A percentile compares a stretch with the other conserved stretches of the same genome.
phyloP scores from a whole-genome alignment of 371 early-diverging fungal species.

The Mucor piriformis region DNA sequence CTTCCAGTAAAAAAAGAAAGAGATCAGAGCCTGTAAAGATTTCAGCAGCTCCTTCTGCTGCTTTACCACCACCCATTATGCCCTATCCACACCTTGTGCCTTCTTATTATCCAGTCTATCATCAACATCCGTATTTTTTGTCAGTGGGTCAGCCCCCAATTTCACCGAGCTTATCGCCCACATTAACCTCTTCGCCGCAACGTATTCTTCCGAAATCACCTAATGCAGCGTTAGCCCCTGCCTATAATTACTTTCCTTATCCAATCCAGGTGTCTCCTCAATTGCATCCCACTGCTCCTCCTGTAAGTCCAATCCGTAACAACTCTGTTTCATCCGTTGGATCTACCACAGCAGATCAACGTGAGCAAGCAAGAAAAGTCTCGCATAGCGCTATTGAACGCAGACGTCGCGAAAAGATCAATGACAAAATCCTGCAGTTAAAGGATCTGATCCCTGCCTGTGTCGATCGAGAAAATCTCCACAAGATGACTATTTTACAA shows the following conservation, averaged over 20 bases:
- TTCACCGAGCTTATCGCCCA: conserved; percentile 26
- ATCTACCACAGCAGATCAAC: conserved; percentile 38
- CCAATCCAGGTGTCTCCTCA: conserved; percentile 25
- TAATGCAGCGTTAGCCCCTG: conserved; percentile 10
- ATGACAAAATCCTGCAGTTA: conserved; percentile 62
- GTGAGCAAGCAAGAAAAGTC: conserved; percentile 63
- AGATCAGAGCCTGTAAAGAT: not conserved
- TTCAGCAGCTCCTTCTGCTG: not conserved
- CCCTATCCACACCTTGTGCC: conserved; percentile 1
- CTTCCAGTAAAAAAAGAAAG: conserved; percentile 6
- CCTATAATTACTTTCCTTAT: conserved; percentile 19
- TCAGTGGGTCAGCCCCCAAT: conserved; percentile 20
- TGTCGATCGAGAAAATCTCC: conserved; percentile 63
- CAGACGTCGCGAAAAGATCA: conserved; percentile 76
- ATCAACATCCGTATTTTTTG: conserved; percentile 25
- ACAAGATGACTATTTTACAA: conserved; percentile 75
- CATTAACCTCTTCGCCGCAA: conserved; percentile 4
- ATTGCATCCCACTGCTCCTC: conserved; percentile 10
- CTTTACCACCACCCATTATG: conserved; percentile 21
- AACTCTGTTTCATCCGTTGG: conserved; percentile 10
- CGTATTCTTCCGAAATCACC: conserved; percentile 19
- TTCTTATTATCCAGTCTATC: conserved; percentile 25
- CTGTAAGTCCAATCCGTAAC: not conserved
- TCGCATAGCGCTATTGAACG: conserved; percentile 81
- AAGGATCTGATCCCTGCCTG: conserved; percentile 58